Evolutionary conservation across 2,329 filamentous ascomycete genomes (phyloP), one percentile per base, ranked within the genome.

Genomic region (Diaporthe batatas): DNA sequence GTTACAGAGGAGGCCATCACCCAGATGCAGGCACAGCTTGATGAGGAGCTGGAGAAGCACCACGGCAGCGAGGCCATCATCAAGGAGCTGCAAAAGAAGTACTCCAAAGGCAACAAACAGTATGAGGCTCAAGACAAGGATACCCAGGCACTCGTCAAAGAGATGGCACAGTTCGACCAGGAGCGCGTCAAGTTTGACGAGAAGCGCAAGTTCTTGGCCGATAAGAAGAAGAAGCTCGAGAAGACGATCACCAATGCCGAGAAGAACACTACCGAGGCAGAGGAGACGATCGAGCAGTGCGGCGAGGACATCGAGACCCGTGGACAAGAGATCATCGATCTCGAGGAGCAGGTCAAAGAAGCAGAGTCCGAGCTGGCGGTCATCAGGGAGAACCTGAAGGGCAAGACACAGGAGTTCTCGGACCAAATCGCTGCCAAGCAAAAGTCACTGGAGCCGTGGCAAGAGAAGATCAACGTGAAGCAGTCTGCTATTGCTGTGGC

Each of bases 111-210:
- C n/a, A 89, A 89, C 76, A 97, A 95, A 78, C 93, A 97, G 75
- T 95, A 92, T 76, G 95, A 97, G 76, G 86, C 86, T 1, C 90
- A 97, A 75, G 94, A 97, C 77, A 96, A 97, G 82, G 89, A 94
- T 68, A 91, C 92, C 0, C 94, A 98, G 77, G 87, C 86, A 34
- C 87, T 98, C 70, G 85, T 92, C 74, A 98, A 98, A 80, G 94
- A 98, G 80, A 91, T 96, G 83, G 91, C 94, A 57, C 96, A 95
- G 80, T 95, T 97, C 75, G 97, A 99, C 79, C 98, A 98, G 80
- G 96, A 98, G 80, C 92, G 92, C 29, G 96, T 99, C 83, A 99
- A 99, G 80, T 95, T 97, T 77, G 96, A 98, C 76, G 97, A 99
- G 83, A 98, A 98, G 86, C 92, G 93, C 81, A 99, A 99, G 81